Conservation (phyloP, 768 basidiomycete genomes). For the Dioszegia hungarica region DNA sequence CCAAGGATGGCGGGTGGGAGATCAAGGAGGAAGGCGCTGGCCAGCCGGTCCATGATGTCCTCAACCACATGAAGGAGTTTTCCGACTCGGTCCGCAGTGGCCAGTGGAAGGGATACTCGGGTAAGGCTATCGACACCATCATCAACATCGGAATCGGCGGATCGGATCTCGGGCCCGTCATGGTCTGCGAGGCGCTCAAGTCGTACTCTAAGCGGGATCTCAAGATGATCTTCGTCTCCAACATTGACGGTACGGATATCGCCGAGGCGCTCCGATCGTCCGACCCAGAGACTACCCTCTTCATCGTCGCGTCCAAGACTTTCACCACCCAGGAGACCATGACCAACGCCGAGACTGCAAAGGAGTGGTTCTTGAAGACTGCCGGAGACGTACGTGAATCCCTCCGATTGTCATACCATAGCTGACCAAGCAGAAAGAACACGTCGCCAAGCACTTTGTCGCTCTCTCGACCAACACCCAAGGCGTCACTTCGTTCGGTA, state of each 20-base stretch:
- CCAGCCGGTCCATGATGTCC: constrained; percentile 73
- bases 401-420: not conserved
- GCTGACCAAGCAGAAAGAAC: constrained; percentile 55
- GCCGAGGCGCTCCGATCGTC: constrained; percentile 76
- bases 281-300: constrained; percentile 87
- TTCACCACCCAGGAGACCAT: constrained; percentile 99
- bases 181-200: constrained; percentile 98
- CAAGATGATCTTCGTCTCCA: constrained; percentile 82
- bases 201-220: constrained; percentile 84
- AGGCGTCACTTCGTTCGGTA: constrained; percentile 89
- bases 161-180: constrained; percentile 94
- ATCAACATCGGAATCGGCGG: constrained; percentile 99
- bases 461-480: constrained; percentile 94
- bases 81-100: constrained; percentile 77
- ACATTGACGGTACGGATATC: constrained; percentile 97
- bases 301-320: constrained; percentile 98
- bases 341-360: constrained; percentile 91
- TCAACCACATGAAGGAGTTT: constrained; percentile 88
- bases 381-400: constrained; percentile 62
- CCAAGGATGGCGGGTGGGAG: constrained; percentile 60
- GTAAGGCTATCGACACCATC: constrained; percentile 86
- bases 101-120: constrained; percentile 94
- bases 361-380: constrained; percentile 82
- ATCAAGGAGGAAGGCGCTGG: constrained; percentile 71
- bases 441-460: constrained; percentile 98